Evolutionary conservation across 805 yeast species (phyloP).

Genomic region (Metschnikowia aberdeeniae): DNA sequence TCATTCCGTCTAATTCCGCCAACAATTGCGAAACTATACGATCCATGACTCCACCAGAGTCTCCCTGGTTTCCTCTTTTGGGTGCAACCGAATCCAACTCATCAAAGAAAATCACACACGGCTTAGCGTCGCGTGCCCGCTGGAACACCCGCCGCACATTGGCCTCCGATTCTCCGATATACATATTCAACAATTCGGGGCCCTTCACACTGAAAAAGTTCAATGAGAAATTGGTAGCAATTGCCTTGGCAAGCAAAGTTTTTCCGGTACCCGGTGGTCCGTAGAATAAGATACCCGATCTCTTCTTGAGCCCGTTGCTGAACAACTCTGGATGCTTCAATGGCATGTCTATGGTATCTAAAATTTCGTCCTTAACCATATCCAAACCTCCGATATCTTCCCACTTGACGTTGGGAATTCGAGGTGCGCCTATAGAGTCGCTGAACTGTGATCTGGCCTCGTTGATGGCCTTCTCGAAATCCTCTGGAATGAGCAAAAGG

Average conservation of each 20-base stretch:
- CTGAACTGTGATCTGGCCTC: conserved; percentile 84
- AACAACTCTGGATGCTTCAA: conserved; percentile 88
- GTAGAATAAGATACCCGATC: conserved; percentile 91
- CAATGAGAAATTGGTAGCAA: conserved; percentile 90
- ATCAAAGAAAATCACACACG: conserved; percentile 96
- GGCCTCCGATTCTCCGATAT: conserved; percentile 97
- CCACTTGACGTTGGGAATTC: conserved; percentile 94
- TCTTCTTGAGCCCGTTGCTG: conserved; percentile 81
- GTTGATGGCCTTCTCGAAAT: conserved; percentile 66
- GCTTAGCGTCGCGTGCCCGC: conserved; percentile 91
- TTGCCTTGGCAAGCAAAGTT: conserved; percentile 92
- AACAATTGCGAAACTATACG: conserved; percentile 92
- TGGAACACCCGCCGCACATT: conserved; percentile 93
- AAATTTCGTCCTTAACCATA: conserved; percentile 81
- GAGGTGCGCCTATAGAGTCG: conserved; percentile 94
- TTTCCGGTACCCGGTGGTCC: conserved; percentile 99
- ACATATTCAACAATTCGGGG: conserved; percentile 94
- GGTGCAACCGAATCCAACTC: conserved; percentile 98
- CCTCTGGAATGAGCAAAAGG: conserved; percentile 50
- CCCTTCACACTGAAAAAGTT: conserved; percentile 97
- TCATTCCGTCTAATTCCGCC: conserved; percentile 97
- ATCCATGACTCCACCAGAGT: conserved; percentile 99
- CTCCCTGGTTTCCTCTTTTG: conserved; percentile 97
- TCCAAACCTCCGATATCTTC: conserved; percentile 96
- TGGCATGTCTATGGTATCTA: conserved; percentile 96